These are phyloP conservation scores for Ogataea pilisensis DNA, from an alignment of 805 yeast genomes.

Conservation along the genomic window DNA sequence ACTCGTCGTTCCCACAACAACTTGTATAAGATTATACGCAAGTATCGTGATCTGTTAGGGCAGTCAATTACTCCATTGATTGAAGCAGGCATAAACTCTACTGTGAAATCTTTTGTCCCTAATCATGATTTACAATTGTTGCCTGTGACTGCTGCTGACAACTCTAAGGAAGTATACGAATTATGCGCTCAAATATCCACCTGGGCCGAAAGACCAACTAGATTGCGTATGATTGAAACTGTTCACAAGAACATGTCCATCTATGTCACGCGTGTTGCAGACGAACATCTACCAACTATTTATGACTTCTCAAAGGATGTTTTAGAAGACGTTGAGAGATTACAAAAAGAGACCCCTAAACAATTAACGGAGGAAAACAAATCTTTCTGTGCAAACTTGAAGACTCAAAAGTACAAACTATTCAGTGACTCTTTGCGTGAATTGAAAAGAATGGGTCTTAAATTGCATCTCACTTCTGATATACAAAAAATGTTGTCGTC, in stretches of 20 bases:
- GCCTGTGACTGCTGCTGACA: conserved; percentile 5
- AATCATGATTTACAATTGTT: conserved; percentile 7
- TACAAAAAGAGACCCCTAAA: conserved; percentile 76
- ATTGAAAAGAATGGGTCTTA: conserved; percentile 72
- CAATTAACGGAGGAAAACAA: conserved; percentile 69
- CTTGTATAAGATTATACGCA: conserved; percentile 78
- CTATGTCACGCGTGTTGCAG: conserved; percentile 35
- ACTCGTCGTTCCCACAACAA: conserved; percentile 84
- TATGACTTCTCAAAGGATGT: conserved; percentile 52
- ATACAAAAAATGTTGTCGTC: conserved; percentile 59
- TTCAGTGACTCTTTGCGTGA: conserved; percentile 76
- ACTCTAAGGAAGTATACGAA: conserved; percentile 1
- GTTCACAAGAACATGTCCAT: conserved; percentile 55
- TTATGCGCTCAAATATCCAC: conserved; percentile 35
- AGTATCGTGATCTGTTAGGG: conserved; percentile 63
- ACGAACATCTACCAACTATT: conserved; percentile 43
- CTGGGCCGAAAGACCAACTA: conserved; percentile 55
- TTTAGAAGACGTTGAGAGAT: conserved; percentile 51
- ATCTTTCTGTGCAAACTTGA: conserved; percentile 63
- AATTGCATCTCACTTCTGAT: conserved; percentile 59
- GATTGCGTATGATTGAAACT: conserved; percentile 46
- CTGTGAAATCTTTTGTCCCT: conserved; percentile 4
- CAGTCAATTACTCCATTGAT: conserved; percentile 50
- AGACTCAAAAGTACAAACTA: conserved; percentile 74
- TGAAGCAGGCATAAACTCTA: conserved; percentile 49